Evolutionary conservation across 2,329 filamentous ascomycete species (phyloP).

Genomic region (Trichoderma afroharzianum): DNA sequence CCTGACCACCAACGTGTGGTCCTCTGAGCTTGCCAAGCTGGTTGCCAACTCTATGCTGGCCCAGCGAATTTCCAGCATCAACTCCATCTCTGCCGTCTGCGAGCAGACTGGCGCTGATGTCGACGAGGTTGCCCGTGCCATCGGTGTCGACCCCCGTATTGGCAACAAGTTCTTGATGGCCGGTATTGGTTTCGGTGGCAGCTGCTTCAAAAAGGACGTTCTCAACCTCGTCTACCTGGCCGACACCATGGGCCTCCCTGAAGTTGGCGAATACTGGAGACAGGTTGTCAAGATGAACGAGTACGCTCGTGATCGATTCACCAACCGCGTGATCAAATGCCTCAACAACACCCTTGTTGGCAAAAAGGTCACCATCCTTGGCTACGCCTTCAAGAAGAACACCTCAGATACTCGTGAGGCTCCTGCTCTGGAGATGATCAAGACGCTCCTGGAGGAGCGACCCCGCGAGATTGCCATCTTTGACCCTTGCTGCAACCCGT

Average conservation of each 20-base stretch:
- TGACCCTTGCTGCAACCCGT: constrained; percentile 59
- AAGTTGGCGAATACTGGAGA: constrained; percentile 73
- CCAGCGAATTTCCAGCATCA: constrained; percentile 77
- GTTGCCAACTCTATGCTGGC: constrained; percentile 78
- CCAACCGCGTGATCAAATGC: constrained; percentile 59
- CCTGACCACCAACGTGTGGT: constrained; percentile 70
- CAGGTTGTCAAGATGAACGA: constrained; percentile 74
- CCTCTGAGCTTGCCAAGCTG: constrained; percentile 74
- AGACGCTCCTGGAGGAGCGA: constrained; percentile 60
- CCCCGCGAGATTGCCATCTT: constrained; percentile 64
- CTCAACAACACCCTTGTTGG: constrained; percentile 65
- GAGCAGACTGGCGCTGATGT: constrained; percentile 73
- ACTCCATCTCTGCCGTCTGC: constrained; percentile 75
- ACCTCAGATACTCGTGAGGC: constrained; percentile 72
- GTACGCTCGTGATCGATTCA: constrained; percentile 67
- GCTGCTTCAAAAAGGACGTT: constrained; percentile 80
- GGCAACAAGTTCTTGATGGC: constrained; percentile 71
- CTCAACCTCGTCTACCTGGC: constrained; percentile 70
- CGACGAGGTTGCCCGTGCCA: constrained; percentile 64
- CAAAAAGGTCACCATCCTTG: constrained; percentile 70
- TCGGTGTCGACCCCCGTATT: constrained; percentile 69
- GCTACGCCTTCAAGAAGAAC: constrained; percentile 78
- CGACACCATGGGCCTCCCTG: constrained; percentile 63
- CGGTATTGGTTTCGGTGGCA: constrained; percentile 73
- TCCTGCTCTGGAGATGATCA: constrained; percentile 65